Percentiles rank a stretch among this genome's conserved stretches.
phyloP scores from a whole-genome alignment of 495 filamentous ascomycete genomes.

The Aspergillus conjunctus region DNA sequence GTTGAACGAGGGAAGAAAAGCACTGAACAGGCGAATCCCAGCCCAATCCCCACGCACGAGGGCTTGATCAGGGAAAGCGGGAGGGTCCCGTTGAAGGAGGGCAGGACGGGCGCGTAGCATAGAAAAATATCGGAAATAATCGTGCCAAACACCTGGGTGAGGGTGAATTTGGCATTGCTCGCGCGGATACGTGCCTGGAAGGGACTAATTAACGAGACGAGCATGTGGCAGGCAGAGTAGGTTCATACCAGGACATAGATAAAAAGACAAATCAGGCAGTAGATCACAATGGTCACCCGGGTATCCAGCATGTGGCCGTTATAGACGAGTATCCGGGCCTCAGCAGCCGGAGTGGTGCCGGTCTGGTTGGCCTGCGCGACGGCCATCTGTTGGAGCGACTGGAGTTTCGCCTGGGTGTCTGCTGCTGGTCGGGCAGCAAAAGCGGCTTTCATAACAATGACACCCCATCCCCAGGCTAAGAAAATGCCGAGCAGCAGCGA shows the following conservation, averaged over 20 bases:
- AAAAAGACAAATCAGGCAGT: slow-evolving; percentile 38
- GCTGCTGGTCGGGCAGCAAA: slow-evolving; percentile 39
- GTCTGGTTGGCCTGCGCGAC: slow-evolving; percentile 38
- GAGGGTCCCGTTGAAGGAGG: slow-evolving; percentile 44
- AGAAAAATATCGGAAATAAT: slow-evolving; percentile 44
- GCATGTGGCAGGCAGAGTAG: not conserved
- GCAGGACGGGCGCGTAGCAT: slow-evolving; percentile 36
- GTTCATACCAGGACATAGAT: slow-evolving; percentile 40
- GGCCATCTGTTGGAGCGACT: slow-evolving; percentile 37
- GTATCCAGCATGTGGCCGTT: slow-evolving; percentile 46
- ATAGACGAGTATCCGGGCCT: slow-evolving; percentile 34
- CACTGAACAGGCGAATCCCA: slow-evolving; percentile 39
- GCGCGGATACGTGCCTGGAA: slow-evolving; percentile 40
- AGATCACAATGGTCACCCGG: slow-evolving; percentile 40
- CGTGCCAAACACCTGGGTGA: slow-evolving; percentile 39
- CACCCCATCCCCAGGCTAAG: slow-evolving; percentile 46
- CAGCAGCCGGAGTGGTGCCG: slow-evolving; percentile 25
- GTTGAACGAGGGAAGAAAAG: slow-evolving; percentile 48
- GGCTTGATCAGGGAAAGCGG: slow-evolving; percentile 40
- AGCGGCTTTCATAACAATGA: slow-evolving; percentile 45
- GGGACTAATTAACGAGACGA: not conserved
- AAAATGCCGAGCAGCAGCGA: slow-evolving; percentile 42
- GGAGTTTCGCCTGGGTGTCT: slow-evolving; percentile 36
- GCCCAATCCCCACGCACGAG: slow-evolving; percentile 40
- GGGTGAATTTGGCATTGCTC: slow-evolving; percentile 40